A percentile compares a stretch with the other conserved stretches of the same genome.
phyloP scores from a whole-genome alignment of 148 eudicot species.

The Rhododendron ferrugineum region DNA sequence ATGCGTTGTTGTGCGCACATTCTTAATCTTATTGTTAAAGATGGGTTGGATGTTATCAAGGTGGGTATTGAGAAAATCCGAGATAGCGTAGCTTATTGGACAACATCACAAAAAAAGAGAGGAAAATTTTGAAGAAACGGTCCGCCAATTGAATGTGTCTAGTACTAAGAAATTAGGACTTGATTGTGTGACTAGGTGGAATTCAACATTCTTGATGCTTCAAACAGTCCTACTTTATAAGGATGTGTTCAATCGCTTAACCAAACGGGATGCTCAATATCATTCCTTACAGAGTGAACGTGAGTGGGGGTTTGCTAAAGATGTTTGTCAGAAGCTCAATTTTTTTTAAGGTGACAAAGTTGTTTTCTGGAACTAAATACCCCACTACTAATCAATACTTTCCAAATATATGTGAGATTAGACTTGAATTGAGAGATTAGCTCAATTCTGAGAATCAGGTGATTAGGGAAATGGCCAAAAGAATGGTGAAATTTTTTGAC shows the following conservation, averaged over 20 bases:
- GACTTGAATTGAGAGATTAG: not conserved
- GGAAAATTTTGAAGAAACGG: not conserved
- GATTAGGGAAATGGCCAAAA: too few relatives aligned
- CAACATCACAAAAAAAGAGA: not conserved
- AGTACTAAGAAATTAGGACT: not conserved
- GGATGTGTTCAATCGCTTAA: not conserved
- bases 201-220: not conserved
- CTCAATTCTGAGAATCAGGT: not conserved
- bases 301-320: not conserved
- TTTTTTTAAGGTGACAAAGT: not conserved
- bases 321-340: not conserved
- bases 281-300: not conserved
- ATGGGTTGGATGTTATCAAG: not conserved
- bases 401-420: not conserved
- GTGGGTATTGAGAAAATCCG: not conserved
- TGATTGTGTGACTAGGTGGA: not conserved
- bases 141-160: not conserved
- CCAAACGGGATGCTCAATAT: not conserved
- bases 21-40: not conserved
- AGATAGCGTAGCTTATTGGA: not conserved
- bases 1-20: not conserved
- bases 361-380: not conserved
- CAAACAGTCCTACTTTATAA: not conserved
- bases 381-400: not conserved
- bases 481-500: too few relatives aligned